phyloP scores from a whole-genome alignment of 2,329 filamentous ascomycete genomes.

The Aspergillus sp. region DNA sequence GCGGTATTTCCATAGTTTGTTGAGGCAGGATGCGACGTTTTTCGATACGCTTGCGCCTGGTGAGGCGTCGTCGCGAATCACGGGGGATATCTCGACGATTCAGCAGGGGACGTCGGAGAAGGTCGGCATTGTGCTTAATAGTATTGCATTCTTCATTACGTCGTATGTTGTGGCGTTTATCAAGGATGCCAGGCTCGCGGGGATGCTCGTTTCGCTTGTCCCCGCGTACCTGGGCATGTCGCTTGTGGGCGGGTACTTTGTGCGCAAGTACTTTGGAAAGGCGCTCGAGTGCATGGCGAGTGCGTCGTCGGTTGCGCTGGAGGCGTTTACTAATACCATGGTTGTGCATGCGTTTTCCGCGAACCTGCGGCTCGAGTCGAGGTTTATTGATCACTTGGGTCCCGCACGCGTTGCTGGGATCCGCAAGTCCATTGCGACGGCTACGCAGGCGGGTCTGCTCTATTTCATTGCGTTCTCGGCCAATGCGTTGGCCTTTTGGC shows the following conservation, averaged over 20 bases:
- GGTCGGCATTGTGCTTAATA: slow-evolving; percentile 67
- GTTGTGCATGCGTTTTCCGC: slow-evolving; percentile 69
- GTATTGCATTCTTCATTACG: slow-evolving; percentile 67
- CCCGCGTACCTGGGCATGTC: slow-evolving; percentile 66
- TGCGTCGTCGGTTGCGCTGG: slow-evolving; percentile 66
- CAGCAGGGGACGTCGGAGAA: slow-evolving; percentile 73
- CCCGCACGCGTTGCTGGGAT: slow-evolving; percentile 57
- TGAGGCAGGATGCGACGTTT: slow-evolving; percentile 66
- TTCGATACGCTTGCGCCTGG: slow-evolving; percentile 66
- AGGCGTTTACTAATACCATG: slow-evolving; percentile 62
- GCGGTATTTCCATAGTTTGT: slow-evolving; percentile 61
- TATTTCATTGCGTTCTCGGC: slow-evolving; percentile 71
- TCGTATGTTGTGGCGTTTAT: slow-evolving; percentile 70
- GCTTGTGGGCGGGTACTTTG: slow-evolving; percentile 58
- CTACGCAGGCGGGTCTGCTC: slow-evolving; percentile 62
- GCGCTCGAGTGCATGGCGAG: slow-evolving; percentile 59
- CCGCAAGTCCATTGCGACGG: slow-evolving; percentile 62
- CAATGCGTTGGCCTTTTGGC: slow-evolving; percentile 70
- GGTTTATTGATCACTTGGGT: slow-evolving; percentile 59
- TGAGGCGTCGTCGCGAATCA: slow-evolving; percentile 65
- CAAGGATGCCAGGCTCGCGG: slow-evolving; percentile 65
- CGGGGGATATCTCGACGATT: slow-evolving; percentile 67
- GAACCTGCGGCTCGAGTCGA: slow-evolving; percentile 60
- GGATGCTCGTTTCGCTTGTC: slow-evolving; percentile 66
- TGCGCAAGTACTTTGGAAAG: slow-evolving; percentile 52